Evolutionary conservation across 2,329 filamentous ascomycete species (phyloP).

Genomic region (Cadophora sp.): DNA sequence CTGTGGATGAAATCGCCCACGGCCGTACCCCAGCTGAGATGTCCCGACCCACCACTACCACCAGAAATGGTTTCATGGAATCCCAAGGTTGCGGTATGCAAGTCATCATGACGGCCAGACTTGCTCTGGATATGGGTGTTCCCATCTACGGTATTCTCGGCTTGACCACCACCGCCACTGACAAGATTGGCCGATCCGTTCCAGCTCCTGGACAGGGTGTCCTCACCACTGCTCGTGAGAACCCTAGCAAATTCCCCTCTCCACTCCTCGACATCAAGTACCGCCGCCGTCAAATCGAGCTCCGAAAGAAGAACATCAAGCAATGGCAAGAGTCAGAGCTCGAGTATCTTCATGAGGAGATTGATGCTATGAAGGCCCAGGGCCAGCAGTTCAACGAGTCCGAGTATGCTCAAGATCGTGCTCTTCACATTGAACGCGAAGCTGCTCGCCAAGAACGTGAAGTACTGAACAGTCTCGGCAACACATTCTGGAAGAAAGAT

Average conservation of each 20-base stretch:
- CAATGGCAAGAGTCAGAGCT: conserved; percentile 96
- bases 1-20: conserved; percentile 93
- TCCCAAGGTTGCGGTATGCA: conserved; percentile 98
- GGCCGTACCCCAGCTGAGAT: conserved; percentile 96
- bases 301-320: conserved; percentile 92
- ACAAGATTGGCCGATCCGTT: conserved; percentile 98
- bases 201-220: conserved; percentile 97
- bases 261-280: conserved; percentile 98
- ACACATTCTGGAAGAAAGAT: conserved; percentile 99
- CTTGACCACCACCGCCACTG: conserved; percentile 92
- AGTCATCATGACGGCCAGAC: conserved; percentile 95
- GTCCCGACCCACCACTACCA: conserved; percentile 97
- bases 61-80: conserved; percentile 98
- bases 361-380: conserved; percentile 87
- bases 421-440: conserved; percentile 85
- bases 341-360: conserved; percentile 90
- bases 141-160: conserved; percentile 96
- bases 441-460: conserved; percentile 92
- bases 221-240: conserved; percentile 91
- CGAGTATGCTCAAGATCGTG: conserved; percentile 86
- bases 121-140: conserved; percentile 97
- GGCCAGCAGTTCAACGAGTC: conserved; percentile 78
- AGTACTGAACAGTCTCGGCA: conserved; percentile 89
- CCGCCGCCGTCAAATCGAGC: conserved; percentile 91
- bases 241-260: conserved; percentile 89